Percentiles rank a stretch among this genome's conserved stretches.
Conservation (phyloP, 257 asterid genomes). For the Plantago elongata region DNA sequence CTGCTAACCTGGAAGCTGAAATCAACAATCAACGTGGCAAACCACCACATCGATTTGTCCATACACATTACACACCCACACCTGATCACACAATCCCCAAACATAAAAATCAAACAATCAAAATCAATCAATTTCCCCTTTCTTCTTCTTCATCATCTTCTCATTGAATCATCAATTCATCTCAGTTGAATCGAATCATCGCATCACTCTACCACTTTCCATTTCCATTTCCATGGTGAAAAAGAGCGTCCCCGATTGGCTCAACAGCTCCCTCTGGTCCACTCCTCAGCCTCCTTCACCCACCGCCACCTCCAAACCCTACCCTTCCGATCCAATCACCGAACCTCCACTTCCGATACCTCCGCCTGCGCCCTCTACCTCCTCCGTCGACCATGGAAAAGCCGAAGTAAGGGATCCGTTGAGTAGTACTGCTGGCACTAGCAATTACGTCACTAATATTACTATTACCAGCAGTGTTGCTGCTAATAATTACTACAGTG, state of each 20-base stretch:
- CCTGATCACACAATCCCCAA: neutral
- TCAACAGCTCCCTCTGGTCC: conserved; percentile 76
- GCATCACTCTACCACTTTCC: neutral
- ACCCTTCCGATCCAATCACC: conserved; percentile 21
- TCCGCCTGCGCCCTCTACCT: conserved; percentile 25
- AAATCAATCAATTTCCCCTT: neutral
- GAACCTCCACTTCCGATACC: conserved; percentile 35
- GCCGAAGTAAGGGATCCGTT: conserved; percentile 54
- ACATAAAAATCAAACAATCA: too few species aligned
- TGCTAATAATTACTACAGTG: conserved; percentile 22
- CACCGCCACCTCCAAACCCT: conserved; percentile 22
- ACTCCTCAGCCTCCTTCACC: conserved; percentile 32
- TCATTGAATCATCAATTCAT: conserved; percentile 5
- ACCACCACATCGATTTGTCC: too few species aligned
- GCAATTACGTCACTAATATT: too few species aligned
- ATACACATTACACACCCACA: too few species aligned
- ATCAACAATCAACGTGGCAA: too few species aligned
- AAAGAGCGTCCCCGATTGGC: conserved; percentile 70
- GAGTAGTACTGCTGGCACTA: conserved; percentile 20
- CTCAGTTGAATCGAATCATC: neutral
- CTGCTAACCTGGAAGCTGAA: too few species aligned
- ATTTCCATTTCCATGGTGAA: conserved; percentile 25
- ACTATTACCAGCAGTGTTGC: too few species aligned
- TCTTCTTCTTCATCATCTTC: neutral
- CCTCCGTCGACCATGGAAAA: conserved; percentile 16